Conservation (phyloP, 768 basidiomycete species). For the Kwoniella europaea region DNA sequence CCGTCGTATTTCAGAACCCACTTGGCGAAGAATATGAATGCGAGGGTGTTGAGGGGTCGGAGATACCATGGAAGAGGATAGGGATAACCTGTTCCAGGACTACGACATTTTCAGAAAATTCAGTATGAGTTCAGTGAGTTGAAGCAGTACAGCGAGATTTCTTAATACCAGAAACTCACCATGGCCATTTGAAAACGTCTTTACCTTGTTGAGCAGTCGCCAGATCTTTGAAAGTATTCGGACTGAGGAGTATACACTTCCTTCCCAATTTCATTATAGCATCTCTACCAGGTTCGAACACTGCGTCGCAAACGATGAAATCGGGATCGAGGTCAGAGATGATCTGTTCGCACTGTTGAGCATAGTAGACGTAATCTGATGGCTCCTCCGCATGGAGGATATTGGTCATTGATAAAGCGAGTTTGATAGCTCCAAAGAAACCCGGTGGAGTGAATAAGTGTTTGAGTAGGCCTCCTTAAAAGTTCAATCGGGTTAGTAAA, state of each 20-base stretch:
- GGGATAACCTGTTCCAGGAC: conserved; percentile 2
- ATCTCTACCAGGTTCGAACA: conserved; percentile 28
- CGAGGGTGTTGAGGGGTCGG: conserved; percentile 21
- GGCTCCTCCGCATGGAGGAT: conserved; percentile 16
- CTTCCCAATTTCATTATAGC: conserved; percentile 16
- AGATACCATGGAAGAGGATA: conserved; percentile 31
- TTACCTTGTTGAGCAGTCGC: conserved; percentile 20
- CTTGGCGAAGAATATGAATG: conserved; percentile 7
- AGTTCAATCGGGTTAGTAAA: too few species aligned
- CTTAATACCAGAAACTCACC: too few species aligned
- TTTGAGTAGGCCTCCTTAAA: not conserved
- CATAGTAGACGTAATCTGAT: conserved; percentile 28
- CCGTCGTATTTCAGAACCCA: conserved; percentile 24
- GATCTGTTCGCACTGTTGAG: conserved; percentile 3
- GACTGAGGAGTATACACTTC: conserved; percentile 20
- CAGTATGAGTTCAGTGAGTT: too few species aligned
- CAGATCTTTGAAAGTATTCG: conserved; percentile 32
- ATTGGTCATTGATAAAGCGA: not conserved
- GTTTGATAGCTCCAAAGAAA: not conserved
- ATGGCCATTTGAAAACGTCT: conserved; percentile 20
- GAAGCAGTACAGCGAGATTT: too few species aligned
- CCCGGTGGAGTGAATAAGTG: conserved; percentile 1
- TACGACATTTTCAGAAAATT: too few species aligned
- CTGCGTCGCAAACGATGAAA: conserved; percentile 23
- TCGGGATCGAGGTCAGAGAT: conserved; percentile 21